Evolutionary conservation across 2,329 filamentous ascomycete genomes (phyloP), one percentile per base, ranked within the genome.

Genomic region (Clarireedia sp.): DNA sequence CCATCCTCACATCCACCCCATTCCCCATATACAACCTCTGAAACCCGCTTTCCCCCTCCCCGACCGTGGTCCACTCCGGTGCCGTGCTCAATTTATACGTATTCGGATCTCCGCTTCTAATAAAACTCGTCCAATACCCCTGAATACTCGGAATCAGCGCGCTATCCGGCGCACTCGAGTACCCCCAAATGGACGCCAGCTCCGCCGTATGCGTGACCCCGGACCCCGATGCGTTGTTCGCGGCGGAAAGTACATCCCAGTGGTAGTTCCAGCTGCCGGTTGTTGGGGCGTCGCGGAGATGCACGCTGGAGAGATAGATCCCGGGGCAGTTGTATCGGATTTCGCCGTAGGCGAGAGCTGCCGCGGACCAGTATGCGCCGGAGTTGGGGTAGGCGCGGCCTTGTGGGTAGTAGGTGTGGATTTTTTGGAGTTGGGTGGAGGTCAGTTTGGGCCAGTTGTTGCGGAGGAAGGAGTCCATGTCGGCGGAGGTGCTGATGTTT

Each of bases 51-150:
- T 16, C 4, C 16, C n/a, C 16, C 6, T n/a, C 5, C 19, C n/a
- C 8, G 41, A 48, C n/a, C 24, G 19, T 59, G 71, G 67, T 10
- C 82, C 81, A 85, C 57, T 69, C 68, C 2, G 78, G 78, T 51
- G 72, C 72, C 0, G 74, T 76, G 1, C 62, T 44, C 45, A 68
- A 58, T 8, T 78, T 73, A 52, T 75, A 69, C 16, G 62, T 71
- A 65, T 90, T 90, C 0, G 87, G 87, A 67, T 90, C 75, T 43
- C 81, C 75, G 0, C 73, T 74, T 36, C 78, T 72, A 57, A 90
- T 81, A 65, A 90, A 91, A 62, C 83, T 88, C 2, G 82, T 80
- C 85, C 85, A 90, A 68, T 89, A 90, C 0, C 75, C 78, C 64
- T 89, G 83, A 26, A 86, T 77, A 0, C 86, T 69, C 0, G 78